Base-by-base conservation (phyloP, 352 stramenopile genomes). In the Plasmopara viticola region DNA sequence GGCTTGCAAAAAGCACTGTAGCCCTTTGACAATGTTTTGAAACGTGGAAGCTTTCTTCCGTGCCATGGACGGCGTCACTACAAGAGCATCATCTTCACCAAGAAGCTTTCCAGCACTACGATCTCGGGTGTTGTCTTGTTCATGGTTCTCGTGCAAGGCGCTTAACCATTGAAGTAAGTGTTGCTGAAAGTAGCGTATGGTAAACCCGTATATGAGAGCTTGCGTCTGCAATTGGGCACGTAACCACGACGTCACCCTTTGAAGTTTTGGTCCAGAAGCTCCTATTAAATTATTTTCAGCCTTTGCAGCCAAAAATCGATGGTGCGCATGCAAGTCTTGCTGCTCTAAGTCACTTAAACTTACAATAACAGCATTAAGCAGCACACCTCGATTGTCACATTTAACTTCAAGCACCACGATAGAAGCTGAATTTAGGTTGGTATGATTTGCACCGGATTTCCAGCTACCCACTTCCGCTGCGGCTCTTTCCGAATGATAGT, bases 21-120 rank as follows among this genome's bases (percentile, higher is more conserved):
- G 63, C 29, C 81, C 81, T 48, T 87, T 88, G 40, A 92, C 74
- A 56, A 90, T 81, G 47, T 92, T 90, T 53, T 90, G 77, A 38
- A 84, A 78, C 4, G 74, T 76, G 25, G 63, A 61, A 0, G 59
- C 56, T 28, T 81, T 68, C 43, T 78, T 72, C 39, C 66, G 67
- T 43, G 53, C 12, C 44, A 60, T 18, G 8, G 54, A 55, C 20
- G 54, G 44, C 3, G 58, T 64, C 29, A 46, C 25, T 15, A 58
- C 48, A 25, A 64, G 37, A 12, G 52, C 48, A 50, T 68, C 53
- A 33, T 46, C 41, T 25, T 67, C 61, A 28, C 49, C 52, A 15
- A 67, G 28, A 30, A 64, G 60, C 10, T 64, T 54, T 20, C 53
- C 50, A 30, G 51, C 49, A 44, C 35, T 51, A 43, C 56, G 43